phyloP scores from a whole-genome alignment of 176 grass and related monocot genomes.

The sorghum (Sorghum bicolor) region DNA sequence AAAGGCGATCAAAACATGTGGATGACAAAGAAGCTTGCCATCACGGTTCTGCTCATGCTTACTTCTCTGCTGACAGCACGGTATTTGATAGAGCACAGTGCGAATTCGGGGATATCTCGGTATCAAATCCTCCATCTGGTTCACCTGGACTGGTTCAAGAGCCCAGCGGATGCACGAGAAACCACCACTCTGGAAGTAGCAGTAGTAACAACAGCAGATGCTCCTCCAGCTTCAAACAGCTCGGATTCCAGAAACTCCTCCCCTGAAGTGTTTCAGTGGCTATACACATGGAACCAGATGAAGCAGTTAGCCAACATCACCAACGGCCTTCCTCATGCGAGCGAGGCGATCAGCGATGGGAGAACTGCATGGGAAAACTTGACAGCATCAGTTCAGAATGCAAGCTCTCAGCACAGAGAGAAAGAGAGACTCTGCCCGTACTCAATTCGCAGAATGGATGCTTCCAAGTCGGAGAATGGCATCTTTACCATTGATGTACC shows the following conservation, averaged over 20 bases:
- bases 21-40: slow-evolving; percentile 52
- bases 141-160: slow-evolving; percentile 42
- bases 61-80: slow-evolving; percentile 58
- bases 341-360: slow-evolving; percentile 61
- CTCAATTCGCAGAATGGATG: slow-evolving; percentile 64
- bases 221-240: slow-evolving; percentile 34
- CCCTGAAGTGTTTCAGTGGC: slow-evolving; percentile 35
- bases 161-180: slow-evolving; percentile 8
- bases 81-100: slow-evolving; percentile 53
- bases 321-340: slow-evolving; percentile 64
- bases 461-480: slow-evolving; percentile 32
- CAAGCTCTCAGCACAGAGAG: slow-evolving; percentile 15
- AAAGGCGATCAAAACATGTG: slow-evolving; percentile 23
- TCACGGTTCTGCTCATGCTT: slow-evolving; percentile 36
- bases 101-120: slow-evolving; percentile 28
- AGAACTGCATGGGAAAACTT: slow-evolving; percentile 69
- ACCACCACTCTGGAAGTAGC: slow-evolving; percentile 6
- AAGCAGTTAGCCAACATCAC: slow-evolving; percentile 40
- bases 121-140: slow-evolving; percentile 38
- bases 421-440: slow-evolving; percentile 62
- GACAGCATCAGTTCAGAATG: slow-evolving; percentile 37
- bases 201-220: neutral
- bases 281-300: slow-evolving; percentile 75
- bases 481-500: slow-evolving; percentile 55
- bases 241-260: slow-evolving; percentile 24